Evolutionary conservation across 75 land plant genomes (phyloP), one percentile per base, ranked within the genome.

Genomic region (Pseudotsuga menziesii): DNA sequence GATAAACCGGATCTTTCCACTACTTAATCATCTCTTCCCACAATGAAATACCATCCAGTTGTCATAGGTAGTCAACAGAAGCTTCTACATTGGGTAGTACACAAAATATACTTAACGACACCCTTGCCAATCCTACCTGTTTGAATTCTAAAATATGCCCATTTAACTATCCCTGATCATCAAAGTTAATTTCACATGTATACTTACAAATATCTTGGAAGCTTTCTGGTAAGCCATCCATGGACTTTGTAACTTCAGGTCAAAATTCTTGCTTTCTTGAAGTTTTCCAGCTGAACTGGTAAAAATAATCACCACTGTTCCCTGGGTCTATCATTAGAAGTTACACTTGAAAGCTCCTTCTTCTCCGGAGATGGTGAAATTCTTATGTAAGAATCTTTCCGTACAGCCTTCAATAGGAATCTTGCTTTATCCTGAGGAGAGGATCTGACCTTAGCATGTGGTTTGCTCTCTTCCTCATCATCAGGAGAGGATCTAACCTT

Each of bases 311-410:
- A 90, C 92, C 92, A 90, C 39, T 85, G 80, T 75, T 90, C 92
- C 76, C 92, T 83, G 20, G 88, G 90, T 54, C 76, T 77, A 22
- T 88, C 92, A 82, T 90, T 88, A 61, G 86, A 86, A 44, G 82
- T 79, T 7, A 77, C 81, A 62, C 88, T 89, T 32, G 22, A 75
- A 61, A 79, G 84, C 26, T 73, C 82, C 44, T 82, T 81, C 29
- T 82, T 76, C 76, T 82, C 78, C 5, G 54, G n/a, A 32, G 66
- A 73, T 29, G 25, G 41, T 14, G 78, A 58, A 29, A 58, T 78
- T 57, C 57, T 59, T 78, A 64, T 78, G 55, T 29, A 29, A 27
- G 75, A 44, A 29, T 82, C 86, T 19, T 35, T 62, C 26, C 58
- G 27, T 25, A 66, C 77, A 44, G 80, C 73, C 23, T 75, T 78